These are phyloP conservation scores for Erysiphe pulchra DNA, from an alignment of 2,329 filamentous ascomycete species.

Conservation along the genomic window DNA sequence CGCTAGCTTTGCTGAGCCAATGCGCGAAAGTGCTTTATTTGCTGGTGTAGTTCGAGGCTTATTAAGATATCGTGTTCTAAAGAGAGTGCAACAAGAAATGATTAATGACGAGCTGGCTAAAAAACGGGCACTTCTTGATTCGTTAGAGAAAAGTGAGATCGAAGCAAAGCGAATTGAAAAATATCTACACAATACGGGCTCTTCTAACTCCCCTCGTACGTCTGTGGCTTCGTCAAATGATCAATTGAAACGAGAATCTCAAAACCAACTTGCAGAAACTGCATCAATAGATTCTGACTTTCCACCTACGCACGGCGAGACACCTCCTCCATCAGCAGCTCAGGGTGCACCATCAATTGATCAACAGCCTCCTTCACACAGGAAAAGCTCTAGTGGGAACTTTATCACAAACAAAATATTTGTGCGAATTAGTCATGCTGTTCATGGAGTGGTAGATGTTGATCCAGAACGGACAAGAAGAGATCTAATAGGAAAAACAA, in stretches of 20 bases:
- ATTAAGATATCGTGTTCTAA: conserved; percentile 68
- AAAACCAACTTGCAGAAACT: conserved; percentile 42
- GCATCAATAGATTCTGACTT: conserved; percentile 92
- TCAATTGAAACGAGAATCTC: conserved; percentile 22
- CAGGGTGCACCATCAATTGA: conserved; percentile 38
- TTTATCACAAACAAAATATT: conserved; percentile 90
- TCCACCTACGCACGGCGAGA: conserved; percentile 61
- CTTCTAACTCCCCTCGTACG: conserved; percentile 33
- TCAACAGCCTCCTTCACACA: conserved; percentile 29
- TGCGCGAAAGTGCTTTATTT: conserved; percentile 94
- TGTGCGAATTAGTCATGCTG: conserved; percentile 79
- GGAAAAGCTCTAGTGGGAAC: conserved; percentile 61
- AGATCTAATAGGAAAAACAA: conserved; percentile 87
- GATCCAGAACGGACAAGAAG: conserved; percentile 81
- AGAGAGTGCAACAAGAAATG: conserved; percentile 93
- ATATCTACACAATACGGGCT: conserved; percentile 54
- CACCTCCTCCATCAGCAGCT: conserved; percentile 41
- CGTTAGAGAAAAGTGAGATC: conserved; percentile 76
- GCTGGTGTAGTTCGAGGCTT: conserved; percentile 80
- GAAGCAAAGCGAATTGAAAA: conserved; percentile 87
- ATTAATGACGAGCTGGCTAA: conserved; percentile 79
- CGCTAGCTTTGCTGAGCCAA: conserved; percentile 85
- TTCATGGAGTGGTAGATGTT: conserved; percentile 86
- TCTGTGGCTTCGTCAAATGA: conserved; percentile 33
- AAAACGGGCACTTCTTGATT: conserved; percentile 59